Percentiles rank a stretch among this genome's conserved stretches.
Conservation (phyloP, 2,329 filamentous ascomycete species). For the Colletotrichum liriopes region DNA sequence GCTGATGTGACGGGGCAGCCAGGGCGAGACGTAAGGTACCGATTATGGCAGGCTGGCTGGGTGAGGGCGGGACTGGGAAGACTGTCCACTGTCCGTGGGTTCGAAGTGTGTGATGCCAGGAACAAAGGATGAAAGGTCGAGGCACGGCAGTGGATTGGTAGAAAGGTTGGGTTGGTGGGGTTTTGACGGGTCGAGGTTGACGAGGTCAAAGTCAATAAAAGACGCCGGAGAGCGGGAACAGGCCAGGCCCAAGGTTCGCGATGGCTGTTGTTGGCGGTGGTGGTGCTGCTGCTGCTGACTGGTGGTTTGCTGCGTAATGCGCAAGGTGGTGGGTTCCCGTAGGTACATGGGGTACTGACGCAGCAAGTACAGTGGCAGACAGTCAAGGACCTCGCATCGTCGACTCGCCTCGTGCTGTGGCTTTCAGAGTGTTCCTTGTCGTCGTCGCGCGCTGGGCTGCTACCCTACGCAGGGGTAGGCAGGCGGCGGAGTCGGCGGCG, state of each 20-base stretch:
- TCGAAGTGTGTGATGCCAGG: conserved; percentile 25
- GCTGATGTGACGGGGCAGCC: conserved; percentile 27
- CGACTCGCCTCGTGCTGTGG: conserved; percentile 10
- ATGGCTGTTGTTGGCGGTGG: conserved; percentile 16
- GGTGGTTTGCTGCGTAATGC: conserved; percentile 10
- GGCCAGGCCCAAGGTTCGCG: conserved; percentile 22
- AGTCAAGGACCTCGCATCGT: conserved; percentile 14
- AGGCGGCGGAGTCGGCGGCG: neutral
- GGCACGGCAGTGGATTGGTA: conserved; percentile 29
- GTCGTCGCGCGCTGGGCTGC: conserved; percentile 14
- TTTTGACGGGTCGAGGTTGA: conserved; percentile 27
- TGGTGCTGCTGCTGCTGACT: conserved; percentile 4
- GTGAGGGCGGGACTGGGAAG: conserved; percentile 13
- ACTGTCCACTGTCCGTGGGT: conserved; percentile 22
- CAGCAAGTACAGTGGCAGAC: neutral
- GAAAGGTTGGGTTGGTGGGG: conserved; percentile 14
- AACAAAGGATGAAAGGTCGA: conserved; percentile 35
- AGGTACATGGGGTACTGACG: neutral
- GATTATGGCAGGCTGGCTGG: conserved; percentile 32
- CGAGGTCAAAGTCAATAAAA: conserved; percentile 35
- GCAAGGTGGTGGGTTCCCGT: conserved; percentile 3
- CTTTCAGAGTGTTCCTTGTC: conserved; percentile 10
- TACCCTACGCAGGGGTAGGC: conserved; percentile 30
- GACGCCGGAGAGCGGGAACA: conserved; percentile 19
- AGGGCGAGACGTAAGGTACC: conserved; percentile 41